Evolutionary conservation across 768 basidiomycete species (phyloP).

Genomic region (Lentinula sp.): DNA sequence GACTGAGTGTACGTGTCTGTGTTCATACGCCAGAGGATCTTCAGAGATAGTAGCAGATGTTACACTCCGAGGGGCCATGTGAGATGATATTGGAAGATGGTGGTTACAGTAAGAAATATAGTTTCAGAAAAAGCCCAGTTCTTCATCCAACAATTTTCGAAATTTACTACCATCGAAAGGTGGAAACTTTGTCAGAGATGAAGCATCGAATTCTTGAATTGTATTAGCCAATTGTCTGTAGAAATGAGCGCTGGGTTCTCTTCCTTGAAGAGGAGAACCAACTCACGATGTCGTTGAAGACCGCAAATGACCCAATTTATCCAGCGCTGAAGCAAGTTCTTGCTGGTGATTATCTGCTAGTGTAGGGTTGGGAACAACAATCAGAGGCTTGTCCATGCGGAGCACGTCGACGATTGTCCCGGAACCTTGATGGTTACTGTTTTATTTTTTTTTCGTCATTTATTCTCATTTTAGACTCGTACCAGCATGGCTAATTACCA

Average conservation of each 20-base stretch:
- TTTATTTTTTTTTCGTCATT: slow-evolving; percentile 1
- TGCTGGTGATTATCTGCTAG: slow-evolving; percentile 91
- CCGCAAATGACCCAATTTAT: slow-evolving; percentile 49
- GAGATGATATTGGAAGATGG: neutral
- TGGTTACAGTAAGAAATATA: neutral
- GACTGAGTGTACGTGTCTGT: slow-evolving; percentile 70
- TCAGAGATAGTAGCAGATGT: slow-evolving; percentile 35
- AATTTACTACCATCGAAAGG: slow-evolving; percentile 65
- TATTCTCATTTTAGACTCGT: slow-evolving; percentile 16
- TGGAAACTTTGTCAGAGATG: slow-evolving; percentile 53
- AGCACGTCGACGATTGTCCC: slow-evolving; percentile 92
- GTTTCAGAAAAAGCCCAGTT: slow-evolving; percentile 62
- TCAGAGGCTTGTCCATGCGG: slow-evolving; percentile 65
- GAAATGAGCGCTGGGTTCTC: neutral
- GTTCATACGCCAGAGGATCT: slow-evolving; percentile 58
- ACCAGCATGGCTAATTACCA: slow-evolving; percentile 96
- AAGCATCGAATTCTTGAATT: slow-evolving; percentile 43
- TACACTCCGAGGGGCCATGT: slow-evolving; percentile 24
- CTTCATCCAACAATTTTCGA: slow-evolving; percentile 62
- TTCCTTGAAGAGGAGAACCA: neutral
- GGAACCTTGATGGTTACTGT: slow-evolving; percentile 51
- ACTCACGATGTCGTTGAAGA: slow-evolving; percentile 57
- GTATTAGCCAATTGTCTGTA: slow-evolving; percentile 46
- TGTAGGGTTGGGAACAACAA: slow-evolving; percentile 86
- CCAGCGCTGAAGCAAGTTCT: slow-evolving; percentile 74